Conservation (phyloP, 2,329 filamentous ascomycete species). For the Tolypocladium endophyticum region DNA sequence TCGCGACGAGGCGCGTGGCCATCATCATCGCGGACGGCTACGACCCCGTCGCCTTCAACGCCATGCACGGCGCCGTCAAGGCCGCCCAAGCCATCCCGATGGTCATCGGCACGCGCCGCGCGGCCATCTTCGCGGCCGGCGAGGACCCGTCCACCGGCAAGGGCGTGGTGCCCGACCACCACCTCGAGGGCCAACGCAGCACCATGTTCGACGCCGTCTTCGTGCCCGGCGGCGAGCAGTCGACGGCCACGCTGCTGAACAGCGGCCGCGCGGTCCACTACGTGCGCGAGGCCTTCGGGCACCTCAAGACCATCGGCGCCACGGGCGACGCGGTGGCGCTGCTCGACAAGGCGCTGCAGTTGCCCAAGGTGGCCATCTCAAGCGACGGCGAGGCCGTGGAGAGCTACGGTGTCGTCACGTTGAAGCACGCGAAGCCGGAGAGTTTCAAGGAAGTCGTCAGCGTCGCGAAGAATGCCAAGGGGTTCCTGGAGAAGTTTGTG, state of each 20-base stretch:
- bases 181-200: slow-evolving; percentile 68
- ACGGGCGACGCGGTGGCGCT: slow-evolving; percentile 62
- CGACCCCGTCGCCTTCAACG: slow-evolving; percentile 53
- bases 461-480: slow-evolving; percentile 55
- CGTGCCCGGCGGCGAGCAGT: slow-evolving; percentile 59
- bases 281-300: slow-evolving; percentile 71
- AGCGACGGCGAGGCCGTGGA: slow-evolving; percentile 39
- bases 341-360: slow-evolving; percentile 36
- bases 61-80: slow-evolving; percentile 52
- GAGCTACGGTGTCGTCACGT: slow-evolving; percentile 69
- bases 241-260: slow-evolving; percentile 51
- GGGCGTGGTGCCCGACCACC: slow-evolving; percentile 60
- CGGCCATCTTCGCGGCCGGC: slow-evolving; percentile 51
- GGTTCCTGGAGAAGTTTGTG: slow-evolving; percentile 63
- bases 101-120: slow-evolving; percentile 60
- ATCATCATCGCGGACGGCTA: slow-evolving; percentile 73
- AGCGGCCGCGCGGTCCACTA: slow-evolving; percentile 67
- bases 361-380: slow-evolving; percentile 32
- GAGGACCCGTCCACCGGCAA: slow-evolving; percentile 39
- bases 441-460: slow-evolving; percentile 50
- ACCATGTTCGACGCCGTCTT: slow-evolving; percentile 76
- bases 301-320: slow-evolving; percentile 69
- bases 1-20: slow-evolving; percentile 60
- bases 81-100: slow-evolving; percentile 57
- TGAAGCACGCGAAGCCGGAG: slow-evolving; percentile 39